Percentiles rank a stretch among this genome's conserved stretches.
Evolutionary conservation across 352 stramenopile species (phyloP).

Genomic region (Discostella stelligera): DNA sequence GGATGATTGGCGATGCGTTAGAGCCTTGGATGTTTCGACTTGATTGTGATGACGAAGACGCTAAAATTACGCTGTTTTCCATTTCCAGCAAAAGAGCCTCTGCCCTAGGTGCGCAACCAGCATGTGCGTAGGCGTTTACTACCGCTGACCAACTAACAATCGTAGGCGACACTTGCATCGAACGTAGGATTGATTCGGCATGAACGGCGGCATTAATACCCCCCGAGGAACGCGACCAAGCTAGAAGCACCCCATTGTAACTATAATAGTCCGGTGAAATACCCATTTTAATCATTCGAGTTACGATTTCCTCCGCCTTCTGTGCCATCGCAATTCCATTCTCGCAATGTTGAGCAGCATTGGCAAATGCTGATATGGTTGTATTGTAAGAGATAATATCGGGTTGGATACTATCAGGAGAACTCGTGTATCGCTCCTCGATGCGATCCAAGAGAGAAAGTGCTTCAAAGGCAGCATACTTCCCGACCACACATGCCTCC

Average conservation of each 20-base stretch:
- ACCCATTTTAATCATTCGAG: conserved; percentile 27
- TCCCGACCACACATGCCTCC: conserved; percentile 16
- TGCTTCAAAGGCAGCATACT: conserved; percentile 29
- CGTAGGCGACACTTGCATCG: conserved; percentile 46
- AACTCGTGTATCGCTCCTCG: conserved; percentile 19
- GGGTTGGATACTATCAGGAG: conserved; percentile 16
- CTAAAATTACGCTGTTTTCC: conserved; percentile 20
- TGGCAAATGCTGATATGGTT: conserved; percentile 43
- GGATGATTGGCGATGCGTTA: background rate
- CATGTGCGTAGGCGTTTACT: conserved; percentile 33
- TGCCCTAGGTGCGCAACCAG: conserved; percentile 23
- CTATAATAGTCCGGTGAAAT: conserved; percentile 33
- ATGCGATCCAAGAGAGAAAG: conserved; percentile 33
- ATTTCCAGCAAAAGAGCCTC: conserved; percentile 39
- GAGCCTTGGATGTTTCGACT: background rate
- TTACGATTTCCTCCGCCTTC: conserved; percentile 22
- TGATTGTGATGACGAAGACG: background rate
- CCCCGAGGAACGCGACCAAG: conserved; percentile 37
- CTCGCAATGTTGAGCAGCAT: conserved; percentile 29
- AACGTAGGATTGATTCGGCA: conserved; percentile 53
- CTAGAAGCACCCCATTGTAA: conserved; percentile 44
- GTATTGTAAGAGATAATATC: conserved; percentile 50
- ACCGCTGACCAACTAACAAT: conserved; percentile 45
- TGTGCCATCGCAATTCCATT: conserved; percentile 19
- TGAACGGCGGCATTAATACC: conserved; percentile 39